Conservation (phyloP, 2,329 filamentous ascomycete species). For the Scolecobasidium constrictum region DNA sequence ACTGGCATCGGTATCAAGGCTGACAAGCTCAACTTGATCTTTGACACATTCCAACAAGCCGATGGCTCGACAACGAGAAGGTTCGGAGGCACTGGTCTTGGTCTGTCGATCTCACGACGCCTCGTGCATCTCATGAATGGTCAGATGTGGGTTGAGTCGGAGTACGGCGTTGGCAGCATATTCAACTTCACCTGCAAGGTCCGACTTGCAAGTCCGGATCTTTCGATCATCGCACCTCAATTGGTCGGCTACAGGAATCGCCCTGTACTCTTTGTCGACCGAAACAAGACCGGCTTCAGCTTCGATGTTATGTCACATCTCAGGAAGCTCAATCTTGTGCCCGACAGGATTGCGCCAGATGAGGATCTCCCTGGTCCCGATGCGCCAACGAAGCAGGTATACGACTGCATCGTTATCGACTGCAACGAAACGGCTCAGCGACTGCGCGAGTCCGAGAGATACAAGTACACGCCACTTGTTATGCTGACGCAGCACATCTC, state of each 20-base stretch:
- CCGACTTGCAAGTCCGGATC: slow-evolving; percentile 68
- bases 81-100: slow-evolving; percentile 89
- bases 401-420: slow-evolving; percentile 93
- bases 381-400: slow-evolving; percentile 46
- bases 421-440: slow-evolving; percentile 83
- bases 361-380: slow-evolving; percentile 50
- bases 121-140: slow-evolving; percentile 94
- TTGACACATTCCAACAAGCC: slow-evolving; percentile 97
- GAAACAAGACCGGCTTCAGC: slow-evolving; percentile 68
- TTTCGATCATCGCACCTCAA: slow-evolving; percentile 68
- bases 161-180: slow-evolving; percentile 80
- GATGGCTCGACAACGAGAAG: slow-evolving; percentile 94
- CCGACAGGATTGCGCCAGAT: slow-evolving; percentile 73
- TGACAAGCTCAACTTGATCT: slow-evolving; percentile 93
- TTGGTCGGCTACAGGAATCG: slow-evolving; percentile 86
- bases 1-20: slow-evolving; percentile 94
- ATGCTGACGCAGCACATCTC: slow-evolving; percentile 80
- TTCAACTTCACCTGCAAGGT: slow-evolving; percentile 97
- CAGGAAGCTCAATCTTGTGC: slow-evolving; percentile 64
- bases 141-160: slow-evolving; percentile 90
- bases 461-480: slow-evolving; percentile 96
- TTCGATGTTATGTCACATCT: slow-evolving; percentile 71
- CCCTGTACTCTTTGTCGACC: slow-evolving; percentile 89
- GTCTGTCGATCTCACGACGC: slow-evolving; percentile 88
- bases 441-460: slow-evolving; percentile 78